A percentile compares a stretch with the other conserved stretches of the same genome.
Conservation (phyloP, 164 flowering plant genomes). For the Platanus orientalis region DNA sequence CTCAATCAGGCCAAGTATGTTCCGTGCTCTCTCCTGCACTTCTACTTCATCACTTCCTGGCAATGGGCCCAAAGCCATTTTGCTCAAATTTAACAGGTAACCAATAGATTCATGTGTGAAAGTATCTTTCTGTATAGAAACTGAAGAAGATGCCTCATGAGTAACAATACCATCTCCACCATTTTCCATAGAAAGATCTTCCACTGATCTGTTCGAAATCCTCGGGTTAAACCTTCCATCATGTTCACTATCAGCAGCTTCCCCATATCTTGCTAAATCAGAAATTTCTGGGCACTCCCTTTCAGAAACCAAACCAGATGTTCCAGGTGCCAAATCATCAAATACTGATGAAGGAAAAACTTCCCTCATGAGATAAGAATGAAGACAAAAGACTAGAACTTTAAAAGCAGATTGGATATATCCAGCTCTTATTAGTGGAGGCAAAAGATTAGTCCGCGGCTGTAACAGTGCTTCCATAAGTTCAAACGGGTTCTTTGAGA, state of each 20-base stretch:
- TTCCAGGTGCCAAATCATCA: constrained; percentile 20
- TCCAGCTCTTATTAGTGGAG: constrained; percentile 64
- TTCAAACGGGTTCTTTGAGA: constrained; percentile 67
- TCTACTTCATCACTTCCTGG: constrained; percentile 67
- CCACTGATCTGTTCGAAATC: constrained; percentile 16
- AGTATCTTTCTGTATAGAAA: constrained; percentile 15
- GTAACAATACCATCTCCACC: constrained; percentile 9
- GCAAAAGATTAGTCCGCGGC: constrained; percentile 81
- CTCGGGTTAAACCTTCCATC: constrained; percentile 31
- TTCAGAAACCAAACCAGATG: constrained; percentile 17
- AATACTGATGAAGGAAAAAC: constrained; percentile 18
- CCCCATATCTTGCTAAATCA: constrained; percentile 17
- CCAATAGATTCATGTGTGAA: constrained; percentile 44
- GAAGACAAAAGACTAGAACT: constrained; percentile 53
- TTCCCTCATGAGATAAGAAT: constrained; percentile 36
- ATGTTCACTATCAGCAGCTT: constrained; percentile 19
- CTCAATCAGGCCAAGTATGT: constrained; percentile 62
- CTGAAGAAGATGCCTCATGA: constrained; percentile 21
- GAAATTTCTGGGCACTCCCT: constrained; percentile 19
- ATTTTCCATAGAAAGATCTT: constrained; percentile 19
- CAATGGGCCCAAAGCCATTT: constrained; percentile 57
- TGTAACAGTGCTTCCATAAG: constrained; percentile 80
- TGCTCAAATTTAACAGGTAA: constrained; percentile 41
- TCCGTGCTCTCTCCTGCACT: constrained; percentile 67
- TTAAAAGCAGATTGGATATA: constrained; percentile 82